Conservation (phyloP, 768 basidiomycete species). For the Strobilomyces dryophilus region DNA sequence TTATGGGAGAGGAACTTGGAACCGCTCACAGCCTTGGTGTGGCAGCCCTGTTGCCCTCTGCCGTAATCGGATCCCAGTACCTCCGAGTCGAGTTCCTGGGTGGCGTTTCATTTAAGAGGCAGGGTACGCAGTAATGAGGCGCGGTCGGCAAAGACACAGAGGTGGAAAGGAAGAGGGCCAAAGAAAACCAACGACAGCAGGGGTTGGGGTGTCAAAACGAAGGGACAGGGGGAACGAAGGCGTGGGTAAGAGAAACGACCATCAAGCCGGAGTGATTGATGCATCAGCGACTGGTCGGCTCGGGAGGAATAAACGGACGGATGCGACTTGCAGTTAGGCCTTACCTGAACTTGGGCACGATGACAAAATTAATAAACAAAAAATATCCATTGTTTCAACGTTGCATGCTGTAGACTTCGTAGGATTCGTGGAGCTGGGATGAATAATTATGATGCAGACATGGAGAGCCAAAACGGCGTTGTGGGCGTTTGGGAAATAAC, state of each 20-base stretch:
- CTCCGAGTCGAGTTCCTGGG: conserved; percentile 4
- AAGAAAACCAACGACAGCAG: not conserved
- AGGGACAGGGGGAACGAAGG: not conserved
- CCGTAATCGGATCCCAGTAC: conserved; percentile 10
- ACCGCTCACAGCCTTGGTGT: conserved; percentile 12
- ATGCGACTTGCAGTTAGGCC: not conserved
- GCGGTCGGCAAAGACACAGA: not conserved
- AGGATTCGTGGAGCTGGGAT: not conserved
- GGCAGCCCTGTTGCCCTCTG: conserved; percentile 1
- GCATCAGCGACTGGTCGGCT: not conserved
- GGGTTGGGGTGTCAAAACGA: not conserved
- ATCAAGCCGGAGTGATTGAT: not conserved
- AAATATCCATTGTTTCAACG: not conserved
- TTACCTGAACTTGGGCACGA: not conserved
- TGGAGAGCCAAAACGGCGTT: not conserved
- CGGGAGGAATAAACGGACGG: not conserved
- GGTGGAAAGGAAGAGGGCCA: not conserved
- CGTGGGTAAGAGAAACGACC: not conserved
- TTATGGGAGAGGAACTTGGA: not conserved
- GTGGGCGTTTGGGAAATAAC: not conserved
- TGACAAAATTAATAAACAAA: too few relatives aligned
- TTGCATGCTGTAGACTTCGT: conserved; percentile 7
- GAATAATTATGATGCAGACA: not conserved
- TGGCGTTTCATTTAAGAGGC: not conserved
- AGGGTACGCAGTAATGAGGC: conserved; percentile 10